A percentile compares a stretch with the other conserved stretches of the same genome.
These are phyloP conservation scores for Trapa bicornis DNA, from an alignment of 345 rosid genomes.

Conservation along the genomic window DNA sequence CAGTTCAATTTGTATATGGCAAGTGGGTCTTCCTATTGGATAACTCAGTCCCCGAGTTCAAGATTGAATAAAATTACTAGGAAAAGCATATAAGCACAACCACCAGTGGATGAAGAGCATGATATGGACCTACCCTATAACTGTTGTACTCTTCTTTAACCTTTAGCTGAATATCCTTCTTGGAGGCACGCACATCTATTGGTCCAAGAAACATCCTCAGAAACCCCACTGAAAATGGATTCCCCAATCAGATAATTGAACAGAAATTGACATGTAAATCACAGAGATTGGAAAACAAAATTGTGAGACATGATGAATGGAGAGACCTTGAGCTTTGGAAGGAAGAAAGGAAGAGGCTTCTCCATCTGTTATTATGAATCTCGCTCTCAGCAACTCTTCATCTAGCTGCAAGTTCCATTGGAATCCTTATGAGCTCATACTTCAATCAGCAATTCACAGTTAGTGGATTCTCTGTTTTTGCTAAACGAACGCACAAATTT, in stretches of 20 bases:
- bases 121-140: slow-evolving; percentile 42
- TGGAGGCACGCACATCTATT: slow-evolving; percentile 77
- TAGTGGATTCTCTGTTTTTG: neutral
- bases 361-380: slow-evolving; percentile 59
- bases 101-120: neutral
- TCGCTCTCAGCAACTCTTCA: slow-evolving; percentile 74
- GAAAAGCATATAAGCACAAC: neutral
- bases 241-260: neutral
- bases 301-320: neutral
- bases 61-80: neutral
- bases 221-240: slow-evolving; percentile 32
- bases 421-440: neutral
- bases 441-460: neutral
- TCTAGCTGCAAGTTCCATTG: slow-evolving; percentile 33
- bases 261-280: neutral
- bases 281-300: neutral
- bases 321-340: slow-evolving; percentile 42
- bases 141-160: slow-evolving; percentile 95
- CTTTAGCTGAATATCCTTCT: slow-evolving; percentile 77
- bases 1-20: too few species aligned
- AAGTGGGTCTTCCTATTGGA: too few species aligned
- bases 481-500: neutral
- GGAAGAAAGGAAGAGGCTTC: slow-evolving; percentile 83
- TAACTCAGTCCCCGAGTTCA: too few species aligned
- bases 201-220: slow-evolving; percentile 87